A percentile compares a stretch with the other conserved stretches of the same genome.
phyloP scores from a whole-genome alignment of 2,329 filamentous ascomycete genomes.

The Trichoderma aggressivum region DNA sequence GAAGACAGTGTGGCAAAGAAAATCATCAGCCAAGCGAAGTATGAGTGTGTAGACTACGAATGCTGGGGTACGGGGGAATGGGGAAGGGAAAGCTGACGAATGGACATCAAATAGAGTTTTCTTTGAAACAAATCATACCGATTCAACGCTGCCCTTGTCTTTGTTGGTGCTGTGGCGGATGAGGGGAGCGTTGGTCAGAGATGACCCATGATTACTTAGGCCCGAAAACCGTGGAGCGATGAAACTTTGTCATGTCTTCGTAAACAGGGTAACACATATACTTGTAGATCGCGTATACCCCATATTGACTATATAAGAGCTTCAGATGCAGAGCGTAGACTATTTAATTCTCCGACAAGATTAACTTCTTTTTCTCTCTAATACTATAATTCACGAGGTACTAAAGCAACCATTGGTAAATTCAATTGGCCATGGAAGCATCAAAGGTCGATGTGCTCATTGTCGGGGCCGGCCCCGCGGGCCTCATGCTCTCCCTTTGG shows the following conservation, averaged over 20 bases:
- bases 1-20: background rate
- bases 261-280: background rate
- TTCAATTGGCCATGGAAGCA: background rate
- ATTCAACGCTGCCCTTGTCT: background rate
- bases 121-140: background rate
- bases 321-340: background rate
- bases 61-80: background rate
- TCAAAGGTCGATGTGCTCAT: slow-evolving; percentile 36
- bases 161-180: background rate
- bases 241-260: background rate
- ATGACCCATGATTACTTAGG: slow-evolving; percentile 14
- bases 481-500: slow-evolving; percentile 44
- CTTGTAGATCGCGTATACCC: background rate
- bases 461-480: slow-evolving; percentile 39
- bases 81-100: background rate
- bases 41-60: background rate
- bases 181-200: background rate
- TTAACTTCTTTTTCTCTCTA: background rate
- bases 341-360: background rate
- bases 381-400: background rate
- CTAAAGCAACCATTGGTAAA: background rate
- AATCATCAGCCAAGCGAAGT: background rate
- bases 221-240: background rate
- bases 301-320: background rate
- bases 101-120: background rate